A percentile compares a stretch with the other conserved stretches of the same genome.
Evolutionary conservation across 345 rosid species (phyloP).

Genomic region (Draba incana): DNA sequence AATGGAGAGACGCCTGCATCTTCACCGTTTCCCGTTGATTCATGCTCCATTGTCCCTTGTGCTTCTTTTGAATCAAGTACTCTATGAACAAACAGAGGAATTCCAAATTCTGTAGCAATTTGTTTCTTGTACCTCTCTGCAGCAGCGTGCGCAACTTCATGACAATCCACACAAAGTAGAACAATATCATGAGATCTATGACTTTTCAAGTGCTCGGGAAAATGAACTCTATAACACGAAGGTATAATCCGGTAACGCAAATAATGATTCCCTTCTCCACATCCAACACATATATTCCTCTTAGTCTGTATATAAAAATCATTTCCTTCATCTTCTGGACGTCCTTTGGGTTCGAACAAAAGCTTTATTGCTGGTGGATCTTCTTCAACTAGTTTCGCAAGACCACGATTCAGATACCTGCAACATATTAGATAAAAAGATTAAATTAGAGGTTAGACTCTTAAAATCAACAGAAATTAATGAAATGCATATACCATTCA

Average conservation of each 20-base stretch:
- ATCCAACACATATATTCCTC: constrained; percentile 90
- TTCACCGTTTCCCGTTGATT: constrained; percentile 44
- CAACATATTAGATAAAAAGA: constrained; percentile 11
- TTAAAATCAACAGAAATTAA: constrained; percentile 5
- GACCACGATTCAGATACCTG: constrained; percentile 78
- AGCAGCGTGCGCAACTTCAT: constrained; percentile 93
- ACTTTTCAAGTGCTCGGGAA: constrained; percentile 96
- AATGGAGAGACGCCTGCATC: constrained; percentile 89
- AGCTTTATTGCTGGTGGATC: constrained; percentile 90
- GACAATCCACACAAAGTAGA: constrained; percentile 95
- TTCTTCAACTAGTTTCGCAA: constrained; percentile 82
- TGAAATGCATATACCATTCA: constrained; percentile 64
- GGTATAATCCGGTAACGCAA: constrained; percentile 92
- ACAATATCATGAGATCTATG: constrained; percentile 99
- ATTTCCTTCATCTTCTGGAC: constrained; percentile 96
- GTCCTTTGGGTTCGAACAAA: constrained; percentile 94
- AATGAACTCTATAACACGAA: constrained; percentile 94
- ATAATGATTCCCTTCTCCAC: constrained; percentile 96
- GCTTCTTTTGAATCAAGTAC: constrained; percentile 64
- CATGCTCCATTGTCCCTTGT: constrained; percentile 45
- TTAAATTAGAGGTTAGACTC: constrained; percentile 26
- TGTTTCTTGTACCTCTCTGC: constrained; percentile 88
- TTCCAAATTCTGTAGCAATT: constrained; percentile 73
- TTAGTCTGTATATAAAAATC: constrained; percentile 94
- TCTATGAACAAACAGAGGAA: constrained; percentile 85